These are phyloP conservation scores for Vitis rotundifolia DNA, from an alignment of 164 flowering plant species.

Conservation along the genomic window DNA sequence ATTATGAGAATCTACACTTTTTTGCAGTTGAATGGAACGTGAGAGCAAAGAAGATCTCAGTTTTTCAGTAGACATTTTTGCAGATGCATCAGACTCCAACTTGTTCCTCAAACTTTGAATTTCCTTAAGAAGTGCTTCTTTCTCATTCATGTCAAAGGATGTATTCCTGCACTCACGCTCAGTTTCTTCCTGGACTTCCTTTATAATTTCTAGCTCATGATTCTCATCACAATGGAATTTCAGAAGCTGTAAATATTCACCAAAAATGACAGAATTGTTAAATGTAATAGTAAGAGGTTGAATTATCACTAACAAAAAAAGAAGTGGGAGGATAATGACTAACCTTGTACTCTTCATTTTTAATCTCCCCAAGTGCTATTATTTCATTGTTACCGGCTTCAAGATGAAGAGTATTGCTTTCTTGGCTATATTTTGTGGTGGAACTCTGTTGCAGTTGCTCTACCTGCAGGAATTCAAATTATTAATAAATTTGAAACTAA, in stretches of 20 bases:
- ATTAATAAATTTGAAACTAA: background rate
- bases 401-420: conserved; percentile 8
- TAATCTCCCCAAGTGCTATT: conserved; percentile 13
- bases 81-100: conserved; percentile 44
- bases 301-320: background rate
- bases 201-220: conserved; percentile 27
- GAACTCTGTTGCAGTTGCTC: conserved; percentile 40
- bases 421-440: conserved; percentile 12
- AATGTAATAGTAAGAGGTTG: too few relatives aligned
- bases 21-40: conserved; percentile 49
- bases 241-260: conserved; percentile 34
- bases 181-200: conserved; percentile 34
- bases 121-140: conserved; percentile 75
- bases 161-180: conserved; percentile 15
- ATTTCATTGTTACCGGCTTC: conserved; percentile 23
- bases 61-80: conserved; percentile 40
- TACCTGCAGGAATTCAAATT: conserved; percentile 34
- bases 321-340: background rate
- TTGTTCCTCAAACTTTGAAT: conserved; percentile 59
- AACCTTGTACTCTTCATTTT: conserved; percentile 31
- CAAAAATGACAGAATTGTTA: background rate
- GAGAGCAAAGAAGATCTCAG: conserved; percentile 47
- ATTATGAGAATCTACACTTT: conserved; percentile 28
- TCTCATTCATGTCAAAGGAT: conserved; percentile 52
- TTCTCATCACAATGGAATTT: conserved; percentile 19